These are phyloP conservation scores for Fusarium paranaense DNA, from an alignment of 2,329 filamentous ascomycete genomes.

Conservation along the genomic window DNA sequence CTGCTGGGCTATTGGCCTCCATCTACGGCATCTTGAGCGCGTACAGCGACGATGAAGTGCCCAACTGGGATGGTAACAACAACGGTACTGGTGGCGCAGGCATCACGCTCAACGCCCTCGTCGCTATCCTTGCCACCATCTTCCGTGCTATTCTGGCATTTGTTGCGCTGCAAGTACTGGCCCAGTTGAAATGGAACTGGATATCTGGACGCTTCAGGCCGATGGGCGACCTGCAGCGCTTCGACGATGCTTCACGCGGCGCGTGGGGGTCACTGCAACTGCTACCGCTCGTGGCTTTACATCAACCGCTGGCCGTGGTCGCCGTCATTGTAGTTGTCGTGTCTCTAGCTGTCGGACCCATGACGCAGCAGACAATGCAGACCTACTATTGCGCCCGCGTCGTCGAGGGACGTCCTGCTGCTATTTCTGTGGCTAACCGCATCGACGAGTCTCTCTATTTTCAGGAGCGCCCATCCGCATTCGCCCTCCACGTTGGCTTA, in stretches of 20 bases:
- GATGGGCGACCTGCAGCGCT: neutral
- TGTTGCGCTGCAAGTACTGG: neutral
- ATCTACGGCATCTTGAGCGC: neutral
- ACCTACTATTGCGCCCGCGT: slow-evolving; percentile 5
- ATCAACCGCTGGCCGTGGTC: neutral
- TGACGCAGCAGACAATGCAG: slow-evolving; percentile 16
- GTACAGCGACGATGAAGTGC: neutral
- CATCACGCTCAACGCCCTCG: neutral
- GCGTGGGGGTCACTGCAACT: neutral
- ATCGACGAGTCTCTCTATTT: neutral
- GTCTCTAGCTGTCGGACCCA: slow-evolving; percentile 14
- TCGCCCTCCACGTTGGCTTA: neutral
- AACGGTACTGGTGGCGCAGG: neutral
- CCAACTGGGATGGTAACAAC: neutral
- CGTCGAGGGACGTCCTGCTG: neutral
- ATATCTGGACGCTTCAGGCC: neutral
- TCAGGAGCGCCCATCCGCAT: neutral
- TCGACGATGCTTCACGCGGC: neutral
- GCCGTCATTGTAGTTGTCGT: neutral
- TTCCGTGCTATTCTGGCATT: neutral
- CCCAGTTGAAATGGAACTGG: neutral
- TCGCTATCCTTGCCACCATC: neutral
- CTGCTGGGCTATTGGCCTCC: neutral
- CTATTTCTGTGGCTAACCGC: neutral
- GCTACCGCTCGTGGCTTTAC: neutral